Evolutionary conservation across 1,284 basidiomycete species (phyloP).

Genomic region (Hemileia vastatrix): DNA sequence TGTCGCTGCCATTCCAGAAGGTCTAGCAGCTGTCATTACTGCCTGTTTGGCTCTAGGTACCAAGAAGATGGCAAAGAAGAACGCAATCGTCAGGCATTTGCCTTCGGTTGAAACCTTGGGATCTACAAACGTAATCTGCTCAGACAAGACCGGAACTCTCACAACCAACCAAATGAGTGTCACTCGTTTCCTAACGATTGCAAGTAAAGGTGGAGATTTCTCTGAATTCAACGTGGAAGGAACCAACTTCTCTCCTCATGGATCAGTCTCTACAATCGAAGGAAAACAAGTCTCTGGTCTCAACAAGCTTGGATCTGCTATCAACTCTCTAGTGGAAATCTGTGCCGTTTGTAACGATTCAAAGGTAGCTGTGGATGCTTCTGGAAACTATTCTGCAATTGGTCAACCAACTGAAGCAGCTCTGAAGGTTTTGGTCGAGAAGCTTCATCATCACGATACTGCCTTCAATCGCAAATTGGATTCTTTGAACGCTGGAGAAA

Average conservation of each 20-base stretch:
- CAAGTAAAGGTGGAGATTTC: background rate
- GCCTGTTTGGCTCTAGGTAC: slow-evolving; percentile 42
- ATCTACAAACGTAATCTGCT: slow-evolving; percentile 41
- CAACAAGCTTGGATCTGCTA: slow-evolving; percentile 33
- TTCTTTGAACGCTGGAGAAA: slow-evolving; percentile 25
- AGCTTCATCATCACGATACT: slow-evolving; percentile 38
- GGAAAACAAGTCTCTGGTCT: slow-evolving; percentile 27
- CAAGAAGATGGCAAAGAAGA: slow-evolving; percentile 43
- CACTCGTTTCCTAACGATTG: slow-evolving; percentile 31
- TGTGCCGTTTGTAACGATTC: slow-evolving; percentile 42
- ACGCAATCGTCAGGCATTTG: slow-evolving; percentile 42
- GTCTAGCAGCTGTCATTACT: slow-evolving; percentile 42
- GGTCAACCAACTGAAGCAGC: slow-evolving; percentile 43
- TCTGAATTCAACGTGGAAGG: slow-evolving; percentile 37
- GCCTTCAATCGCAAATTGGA: slow-evolving; percentile 29
- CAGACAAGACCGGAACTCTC: too few species aligned
- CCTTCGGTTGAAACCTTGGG: slow-evolving; percentile 43
- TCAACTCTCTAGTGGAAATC: slow-evolving; percentile 39
- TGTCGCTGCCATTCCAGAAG: slow-evolving; percentile 43
- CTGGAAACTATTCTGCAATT: slow-evolving; percentile 35
- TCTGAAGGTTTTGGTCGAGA: slow-evolving; percentile 41
- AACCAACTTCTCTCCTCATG: slow-evolving; percentile 35
- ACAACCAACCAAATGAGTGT: slow-evolving; percentile 45
- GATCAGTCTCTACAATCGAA: slow-evolving; percentile 28
- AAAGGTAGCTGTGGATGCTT: slow-evolving; percentile 32